Evolutionary conservation across 163 green algal genomes (phyloP).

Genomic region (Chlamydomonas reinhardtii): DNA sequence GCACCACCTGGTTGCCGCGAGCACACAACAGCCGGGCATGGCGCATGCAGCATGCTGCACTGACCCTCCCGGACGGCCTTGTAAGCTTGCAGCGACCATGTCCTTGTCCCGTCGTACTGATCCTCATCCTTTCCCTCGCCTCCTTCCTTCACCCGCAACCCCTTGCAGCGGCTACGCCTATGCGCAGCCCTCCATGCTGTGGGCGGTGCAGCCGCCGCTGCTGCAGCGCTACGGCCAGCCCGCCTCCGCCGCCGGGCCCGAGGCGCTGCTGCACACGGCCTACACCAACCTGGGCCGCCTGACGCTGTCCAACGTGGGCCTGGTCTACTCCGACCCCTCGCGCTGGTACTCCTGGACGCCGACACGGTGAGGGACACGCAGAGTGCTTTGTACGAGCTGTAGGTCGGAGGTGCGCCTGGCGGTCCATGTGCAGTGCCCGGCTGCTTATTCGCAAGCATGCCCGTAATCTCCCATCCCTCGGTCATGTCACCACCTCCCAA

Average conservation of each 20-base stretch:
- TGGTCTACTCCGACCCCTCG: slow-evolving; percentile 17
- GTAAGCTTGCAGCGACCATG: too few species aligned
- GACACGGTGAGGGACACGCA: neutral
- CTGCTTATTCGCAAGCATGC: too few species aligned
- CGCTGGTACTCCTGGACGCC: neutral
- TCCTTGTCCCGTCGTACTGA: neutral
- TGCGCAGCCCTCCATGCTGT: slow-evolving; percentile 6
- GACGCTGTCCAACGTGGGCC: slow-evolving; percentile 29
- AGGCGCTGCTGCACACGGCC: neutral
- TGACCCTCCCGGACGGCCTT: too few species aligned
- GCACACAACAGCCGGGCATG: too few species aligned
- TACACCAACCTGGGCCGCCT: slow-evolving; percentile 4
- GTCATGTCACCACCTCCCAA: neutral
- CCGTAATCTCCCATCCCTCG: neutral
- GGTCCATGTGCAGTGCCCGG: too few species aligned
- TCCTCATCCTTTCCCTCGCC: neutral
- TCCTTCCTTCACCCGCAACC: neutral
- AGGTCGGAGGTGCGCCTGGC: too few species aligned
- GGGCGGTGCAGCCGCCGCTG: slow-evolving; percentile 23
- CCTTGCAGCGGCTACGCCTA: neutral
- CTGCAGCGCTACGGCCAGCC: slow-evolving; percentile 27
- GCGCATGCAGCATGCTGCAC: too few species aligned
- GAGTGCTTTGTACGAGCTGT: too few species aligned
- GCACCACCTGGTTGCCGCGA: too few species aligned
- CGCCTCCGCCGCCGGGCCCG: neutral